Conservation (phyloP, 805 yeast genomes). For the Hanseniaspora taiwanica region DNA sequence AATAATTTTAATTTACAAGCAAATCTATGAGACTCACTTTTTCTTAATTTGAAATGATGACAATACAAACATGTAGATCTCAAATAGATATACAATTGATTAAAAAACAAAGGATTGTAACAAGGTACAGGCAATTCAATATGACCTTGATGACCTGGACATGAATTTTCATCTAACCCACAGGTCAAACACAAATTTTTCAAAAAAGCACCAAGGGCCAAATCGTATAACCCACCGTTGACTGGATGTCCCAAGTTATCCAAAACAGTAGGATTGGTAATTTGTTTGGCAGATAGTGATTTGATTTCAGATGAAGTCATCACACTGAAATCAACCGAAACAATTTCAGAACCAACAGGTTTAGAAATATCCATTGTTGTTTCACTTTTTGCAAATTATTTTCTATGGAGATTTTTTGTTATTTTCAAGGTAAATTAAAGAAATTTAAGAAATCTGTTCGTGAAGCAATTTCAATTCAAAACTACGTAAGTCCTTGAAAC, state of each 20-base stretch:
- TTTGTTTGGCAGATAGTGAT: conserved; percentile 82
- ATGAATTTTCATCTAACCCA: conserved; percentile 83
- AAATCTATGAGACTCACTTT: conserved; percentile 58
- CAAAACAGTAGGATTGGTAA: conserved; percentile 89
- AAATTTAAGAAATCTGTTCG: neutral
- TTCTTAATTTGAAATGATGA: conserved; percentile 64
- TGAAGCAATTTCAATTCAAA: too few species aligned
- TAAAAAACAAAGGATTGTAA: conserved; percentile 88
- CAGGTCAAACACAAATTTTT: conserved; percentile 87
- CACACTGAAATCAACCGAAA: conserved; percentile 84
- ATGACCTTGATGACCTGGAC: conserved; percentile 99
- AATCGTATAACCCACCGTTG: conserved; percentile 84
- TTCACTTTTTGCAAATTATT: too few species aligned
- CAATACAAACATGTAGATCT: conserved; percentile 84
- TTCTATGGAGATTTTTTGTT: neutral
- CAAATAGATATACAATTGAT: conserved; percentile 73
- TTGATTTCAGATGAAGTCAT: conserved; percentile 72
- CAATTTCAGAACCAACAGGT: conserved; percentile 91
- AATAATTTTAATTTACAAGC: conserved; percentile 68
- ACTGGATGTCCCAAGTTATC: conserved; percentile 95
- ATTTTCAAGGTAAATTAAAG: neutral
- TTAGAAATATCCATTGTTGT: conserved; percentile 79
- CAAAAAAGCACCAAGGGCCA: conserved; percentile 89
- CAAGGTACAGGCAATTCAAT: conserved; percentile 93
- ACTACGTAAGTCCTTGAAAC: neutral